Evolutionary conservation across 768 basidiomycete genomes (phyloP).

Genomic region (Ephemerocybe angulata): DNA sequence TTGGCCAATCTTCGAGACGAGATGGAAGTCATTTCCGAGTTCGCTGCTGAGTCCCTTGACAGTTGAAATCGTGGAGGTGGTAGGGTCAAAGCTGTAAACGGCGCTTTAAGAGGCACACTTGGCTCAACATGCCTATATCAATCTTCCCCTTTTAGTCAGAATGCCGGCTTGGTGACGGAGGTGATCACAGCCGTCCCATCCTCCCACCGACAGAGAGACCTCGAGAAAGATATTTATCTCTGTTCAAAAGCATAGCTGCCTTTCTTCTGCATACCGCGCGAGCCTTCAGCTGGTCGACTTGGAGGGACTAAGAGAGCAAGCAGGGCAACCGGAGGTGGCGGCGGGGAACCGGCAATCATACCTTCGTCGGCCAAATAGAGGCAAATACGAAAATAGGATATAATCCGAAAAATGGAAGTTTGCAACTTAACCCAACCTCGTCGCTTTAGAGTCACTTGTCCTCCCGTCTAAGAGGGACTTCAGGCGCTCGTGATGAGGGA

Average conservation of each 20-base stretch:
- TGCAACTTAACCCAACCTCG: conserved; percentile 34
- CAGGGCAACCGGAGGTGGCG: too few species aligned
- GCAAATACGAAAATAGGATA: conserved; percentile 34
- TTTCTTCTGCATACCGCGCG: too few species aligned
- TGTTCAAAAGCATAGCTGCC: too few species aligned
- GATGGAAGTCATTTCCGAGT: conserved; percentile 51
- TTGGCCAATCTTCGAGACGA: conserved; percentile 64
- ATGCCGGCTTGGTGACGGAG: not conserved
- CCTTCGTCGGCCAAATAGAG: conserved; percentile 27
- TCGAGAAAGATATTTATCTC: too few species aligned
- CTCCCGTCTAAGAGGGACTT: conserved; percentile 40
- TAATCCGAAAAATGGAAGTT: conserved; percentile 13
- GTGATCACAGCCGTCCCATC: not conserved
- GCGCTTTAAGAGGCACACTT: too few species aligned
- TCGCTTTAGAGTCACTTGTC: conserved; percentile 72
- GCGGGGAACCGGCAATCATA: conserved; percentile 7
- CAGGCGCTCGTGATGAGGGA: conserved; percentile 73
- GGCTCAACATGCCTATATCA: too few species aligned
- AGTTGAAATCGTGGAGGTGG: not conserved
- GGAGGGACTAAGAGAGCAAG: too few species aligned
- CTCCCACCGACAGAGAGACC: not conserved
- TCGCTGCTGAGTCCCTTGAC: not conserved
- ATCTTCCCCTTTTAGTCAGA: not conserved
- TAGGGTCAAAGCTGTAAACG: not conserved
- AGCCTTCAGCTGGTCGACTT: too few species aligned